A percentile compares a stretch with the other conserved stretches of the same genome.
Evolutionary conservation across 257 asterid genomes (phyloP).

Genomic region (Solanum pinnatisectum): DNA sequence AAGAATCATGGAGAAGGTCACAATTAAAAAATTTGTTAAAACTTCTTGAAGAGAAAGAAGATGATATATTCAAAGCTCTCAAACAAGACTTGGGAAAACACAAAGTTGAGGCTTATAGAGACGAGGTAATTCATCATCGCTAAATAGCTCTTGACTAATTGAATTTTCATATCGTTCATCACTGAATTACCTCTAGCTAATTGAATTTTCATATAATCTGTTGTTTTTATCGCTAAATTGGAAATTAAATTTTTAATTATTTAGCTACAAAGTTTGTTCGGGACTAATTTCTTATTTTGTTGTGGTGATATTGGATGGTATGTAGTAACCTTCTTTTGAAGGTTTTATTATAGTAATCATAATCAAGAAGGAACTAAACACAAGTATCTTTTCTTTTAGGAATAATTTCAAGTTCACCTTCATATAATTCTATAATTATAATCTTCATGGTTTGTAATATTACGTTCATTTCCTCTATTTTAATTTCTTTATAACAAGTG

Average conservation of each 20-base stretch:
- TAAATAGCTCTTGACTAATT: too few relatives aligned
- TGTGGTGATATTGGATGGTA: background rate
- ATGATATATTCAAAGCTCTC: slow-evolving; percentile 45
- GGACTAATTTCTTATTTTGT: too few relatives aligned
- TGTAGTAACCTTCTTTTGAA: background rate
- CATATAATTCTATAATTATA: background rate
- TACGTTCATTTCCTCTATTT: background rate
- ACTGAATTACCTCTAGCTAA: too few relatives aligned
- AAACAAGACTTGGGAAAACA: slow-evolving; percentile 66
- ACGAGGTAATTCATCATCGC: slow-evolving; percentile 33
- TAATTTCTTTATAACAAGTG: background rate
- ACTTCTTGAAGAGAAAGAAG: slow-evolving; percentile 46
- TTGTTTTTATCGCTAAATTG: too few relatives aligned
- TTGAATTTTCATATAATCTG: background rate
- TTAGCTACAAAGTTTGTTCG: too few relatives aligned
- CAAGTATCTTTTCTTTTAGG: too few relatives aligned
- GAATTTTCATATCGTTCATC: too few relatives aligned
- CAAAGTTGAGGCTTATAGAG: slow-evolving; percentile 54
- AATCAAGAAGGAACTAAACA: background rate
- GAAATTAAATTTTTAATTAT: too few relatives aligned
- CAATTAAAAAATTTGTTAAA: slow-evolving; percentile 40
- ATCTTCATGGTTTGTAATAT: background rate
- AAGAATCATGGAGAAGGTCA: slow-evolving; percentile 60
- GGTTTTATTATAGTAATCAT: background rate
- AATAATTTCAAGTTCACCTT: background rate